Percentiles rank a stretch among this genome's conserved stretches.
Conservation (phyloP, 2,329 filamentous ascomycete genomes). For the Fusarium tuaranense region DNA sequence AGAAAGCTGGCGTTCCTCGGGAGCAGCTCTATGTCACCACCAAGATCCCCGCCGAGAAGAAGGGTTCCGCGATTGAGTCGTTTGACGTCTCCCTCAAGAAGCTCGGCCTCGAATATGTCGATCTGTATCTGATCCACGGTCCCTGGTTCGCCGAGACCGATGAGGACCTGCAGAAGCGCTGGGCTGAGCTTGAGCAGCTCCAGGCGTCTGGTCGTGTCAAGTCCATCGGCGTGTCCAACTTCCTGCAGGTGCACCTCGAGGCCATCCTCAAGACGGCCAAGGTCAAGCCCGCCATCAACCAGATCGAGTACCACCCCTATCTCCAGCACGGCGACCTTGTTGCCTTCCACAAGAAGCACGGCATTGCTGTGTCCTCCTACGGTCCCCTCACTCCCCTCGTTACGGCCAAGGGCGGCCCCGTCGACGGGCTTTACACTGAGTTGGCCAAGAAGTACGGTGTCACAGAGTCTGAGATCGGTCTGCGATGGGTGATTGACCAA, state of each 20-base stretch:
- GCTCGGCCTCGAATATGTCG: slow-evolving; percentile 77
- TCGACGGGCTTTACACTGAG: slow-evolving; percentile 62
- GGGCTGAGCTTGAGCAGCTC: slow-evolving; percentile 74
- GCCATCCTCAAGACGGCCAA: slow-evolving; percentile 68
- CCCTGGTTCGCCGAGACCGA: slow-evolving; percentile 65
- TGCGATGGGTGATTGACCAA: slow-evolving; percentile 72
- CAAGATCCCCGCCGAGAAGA: slow-evolving; percentile 61
- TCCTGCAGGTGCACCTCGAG: slow-evolving; percentile 67
- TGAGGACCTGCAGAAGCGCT: slow-evolving; percentile 67
- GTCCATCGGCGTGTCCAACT: slow-evolving; percentile 85
- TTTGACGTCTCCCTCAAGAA: slow-evolving; percentile 72
- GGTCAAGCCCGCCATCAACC: slow-evolving; percentile 77
- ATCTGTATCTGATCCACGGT: slow-evolving; percentile 75
- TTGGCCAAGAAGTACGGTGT: slow-evolving; percentile 71
- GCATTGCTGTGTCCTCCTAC: slow-evolving; percentile 69
- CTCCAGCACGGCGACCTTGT: slow-evolving; percentile 73
- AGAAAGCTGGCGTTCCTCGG: slow-evolving; percentile 72
- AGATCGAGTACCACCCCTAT: slow-evolving; percentile 86
- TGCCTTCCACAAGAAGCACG: slow-evolving; percentile 66
- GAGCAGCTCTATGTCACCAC: slow-evolving; percentile 77
- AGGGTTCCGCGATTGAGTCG: slow-evolving; percentile 59
- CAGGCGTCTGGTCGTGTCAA: slow-evolving; percentile 72
- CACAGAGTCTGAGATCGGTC: slow-evolving; percentile 64
- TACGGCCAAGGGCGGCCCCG: slow-evolving; percentile 62
- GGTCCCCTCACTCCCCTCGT: slow-evolving; percentile 65